Percentiles rank a stretch among this genome's conserved stretches.
These are phyloP conservation scores for Pelargonium australe DNA, from an alignment of 441 rosid genomes.

Conservation along the genomic window DNA sequence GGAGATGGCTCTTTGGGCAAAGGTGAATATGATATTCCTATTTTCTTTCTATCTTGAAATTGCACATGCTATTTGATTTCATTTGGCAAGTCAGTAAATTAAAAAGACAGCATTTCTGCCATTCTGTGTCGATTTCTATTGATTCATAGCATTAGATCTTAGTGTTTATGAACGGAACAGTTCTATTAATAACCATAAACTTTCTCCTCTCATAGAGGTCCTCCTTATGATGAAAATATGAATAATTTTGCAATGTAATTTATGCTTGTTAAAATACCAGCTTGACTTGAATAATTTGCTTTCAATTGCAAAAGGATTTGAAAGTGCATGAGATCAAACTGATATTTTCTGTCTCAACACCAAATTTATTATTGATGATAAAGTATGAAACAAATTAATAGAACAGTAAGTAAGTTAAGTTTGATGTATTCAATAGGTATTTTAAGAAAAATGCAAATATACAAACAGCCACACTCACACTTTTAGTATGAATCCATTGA, in stretches of 20 bases:
- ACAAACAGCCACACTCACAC: neutral
- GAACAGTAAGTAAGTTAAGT: no score
- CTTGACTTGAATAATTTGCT: neutral
- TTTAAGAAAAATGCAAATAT: neutral
- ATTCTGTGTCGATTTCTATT: neutral
- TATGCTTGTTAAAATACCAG: neutral
- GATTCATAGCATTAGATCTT: neutral
- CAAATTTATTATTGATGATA: neutral
- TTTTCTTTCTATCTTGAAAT: neutral
- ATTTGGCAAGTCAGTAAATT: neutral
- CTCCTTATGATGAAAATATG: neutral
- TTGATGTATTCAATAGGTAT: no score
- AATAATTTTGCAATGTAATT: neutral
- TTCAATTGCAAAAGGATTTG: constrained; percentile 1
- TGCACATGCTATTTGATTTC: neutral
- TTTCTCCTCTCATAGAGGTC: neutral
- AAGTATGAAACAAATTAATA: no score
- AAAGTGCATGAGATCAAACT: neutral
- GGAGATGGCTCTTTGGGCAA: constrained; percentile 99
- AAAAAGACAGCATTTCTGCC: neutral
- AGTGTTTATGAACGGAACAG: neutral
- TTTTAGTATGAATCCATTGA: neutral
- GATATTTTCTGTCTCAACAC: neutral
- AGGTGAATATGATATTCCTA: constrained; percentile 43
- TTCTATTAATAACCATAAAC: neutral